These are phyloP conservation scores for Terana coerulea DNA, from an alignment of 768 basidiomycete genomes.

Conservation along the genomic window DNA sequence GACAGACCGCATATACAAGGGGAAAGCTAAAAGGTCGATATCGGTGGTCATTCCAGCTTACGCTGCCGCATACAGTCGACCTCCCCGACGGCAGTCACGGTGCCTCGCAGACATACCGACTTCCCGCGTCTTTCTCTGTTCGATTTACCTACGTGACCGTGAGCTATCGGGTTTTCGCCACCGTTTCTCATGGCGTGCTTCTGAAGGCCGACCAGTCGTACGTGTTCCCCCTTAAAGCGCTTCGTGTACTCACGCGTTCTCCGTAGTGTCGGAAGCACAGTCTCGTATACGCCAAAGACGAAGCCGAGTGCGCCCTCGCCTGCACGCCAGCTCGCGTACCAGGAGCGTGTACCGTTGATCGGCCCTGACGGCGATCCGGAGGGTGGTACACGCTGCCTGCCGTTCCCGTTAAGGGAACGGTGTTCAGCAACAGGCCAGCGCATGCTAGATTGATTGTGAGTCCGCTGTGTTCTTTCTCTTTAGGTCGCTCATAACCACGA, in stretches of 20 bases:
- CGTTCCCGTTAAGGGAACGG: conserved; percentile 11
- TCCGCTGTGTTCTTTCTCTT: too few relatives aligned
- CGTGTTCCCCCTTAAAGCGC: background rate
- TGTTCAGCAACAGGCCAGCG: too few relatives aligned
- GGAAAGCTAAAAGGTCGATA: conserved; percentile 17
- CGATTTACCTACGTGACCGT: conserved; percentile 9
- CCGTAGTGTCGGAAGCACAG: conserved; percentile 14
- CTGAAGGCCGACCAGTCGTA: conserved; percentile 16
- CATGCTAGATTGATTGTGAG: too few relatives aligned
- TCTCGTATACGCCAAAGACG: conserved; percentile 18
- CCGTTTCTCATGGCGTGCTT: conserved; percentile 15
- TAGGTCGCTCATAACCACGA: too few relatives aligned
- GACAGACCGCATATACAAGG: background rate
- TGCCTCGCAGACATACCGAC: conserved; percentile 11
- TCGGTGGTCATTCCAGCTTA: conserved; percentile 19
- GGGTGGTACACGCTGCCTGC: conserved; percentile 21
- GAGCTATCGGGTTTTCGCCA: conserved; percentile 16
- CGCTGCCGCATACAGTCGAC: conserved; percentile 16
- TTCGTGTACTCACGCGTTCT: background rate
- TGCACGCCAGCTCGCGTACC: conserved; percentile 21
- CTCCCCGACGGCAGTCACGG: conserved; percentile 3
- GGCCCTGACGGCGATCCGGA: conserved; percentile 23
- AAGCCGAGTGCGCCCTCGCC: conserved; percentile 20
- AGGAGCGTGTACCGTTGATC: conserved; percentile 15
- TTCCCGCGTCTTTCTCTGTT: conserved; percentile 19